A percentile compares a stretch with the other conserved stretches of the same genome.
phyloP scores from a whole-genome alignment of 2,329 filamentous ascomycete species.

The Parascedosporium putredinis region DNA sequence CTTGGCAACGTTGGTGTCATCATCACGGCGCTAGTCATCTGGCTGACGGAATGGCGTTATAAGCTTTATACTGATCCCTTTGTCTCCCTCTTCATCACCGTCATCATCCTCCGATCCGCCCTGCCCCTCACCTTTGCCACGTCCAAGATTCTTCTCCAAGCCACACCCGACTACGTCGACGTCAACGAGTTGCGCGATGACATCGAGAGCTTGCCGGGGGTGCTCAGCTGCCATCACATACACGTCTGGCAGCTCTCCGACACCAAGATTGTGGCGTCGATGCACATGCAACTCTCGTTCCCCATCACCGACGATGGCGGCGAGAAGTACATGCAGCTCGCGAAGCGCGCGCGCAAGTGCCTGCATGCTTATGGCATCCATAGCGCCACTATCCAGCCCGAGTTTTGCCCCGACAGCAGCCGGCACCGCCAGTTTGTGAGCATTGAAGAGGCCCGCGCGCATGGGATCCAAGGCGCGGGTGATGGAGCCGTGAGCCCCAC shows the following conservation, averaged over 20 bases:
- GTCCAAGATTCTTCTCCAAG: conserved; percentile 83
- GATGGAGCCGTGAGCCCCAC: conserved; percentile 19
- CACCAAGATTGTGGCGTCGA: conserved; percentile 82
- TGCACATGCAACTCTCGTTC: conserved; percentile 88
- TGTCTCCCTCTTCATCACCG: conserved; percentile 88
- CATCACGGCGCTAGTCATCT: conserved; percentile 74
- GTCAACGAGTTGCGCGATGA: conserved; percentile 88
- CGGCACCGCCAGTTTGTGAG: conserved; percentile 29
- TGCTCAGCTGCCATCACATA: conserved; percentile 86
- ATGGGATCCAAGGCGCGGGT: conserved; percentile 24
- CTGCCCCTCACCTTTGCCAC: conserved; percentile 72
- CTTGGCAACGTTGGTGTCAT: conserved; percentile 84
- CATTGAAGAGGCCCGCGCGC: conserved; percentile 21
- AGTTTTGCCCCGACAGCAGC: conserved; percentile 54
- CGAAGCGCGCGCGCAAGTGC: conserved; percentile 71
- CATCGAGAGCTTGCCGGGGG: conserved; percentile 73
- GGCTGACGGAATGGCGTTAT: conserved; percentile 73
- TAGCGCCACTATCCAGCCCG: conserved; percentile 92
- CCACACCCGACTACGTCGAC: conserved; percentile 78
- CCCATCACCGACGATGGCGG: conserved; percentile 73
- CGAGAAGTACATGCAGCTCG: conserved; percentile 81
- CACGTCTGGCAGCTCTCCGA: conserved; percentile 98
- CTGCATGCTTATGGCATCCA: conserved; percentile 95
- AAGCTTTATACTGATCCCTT: conserved; percentile 82
- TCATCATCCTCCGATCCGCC: conserved; percentile 63